A percentile compares a stretch with the other conserved stretches of the same genome.
Evolutionary conservation across 768 basidiomycete species (phyloP).

Genomic region (Hericium erinaceus): DNA sequence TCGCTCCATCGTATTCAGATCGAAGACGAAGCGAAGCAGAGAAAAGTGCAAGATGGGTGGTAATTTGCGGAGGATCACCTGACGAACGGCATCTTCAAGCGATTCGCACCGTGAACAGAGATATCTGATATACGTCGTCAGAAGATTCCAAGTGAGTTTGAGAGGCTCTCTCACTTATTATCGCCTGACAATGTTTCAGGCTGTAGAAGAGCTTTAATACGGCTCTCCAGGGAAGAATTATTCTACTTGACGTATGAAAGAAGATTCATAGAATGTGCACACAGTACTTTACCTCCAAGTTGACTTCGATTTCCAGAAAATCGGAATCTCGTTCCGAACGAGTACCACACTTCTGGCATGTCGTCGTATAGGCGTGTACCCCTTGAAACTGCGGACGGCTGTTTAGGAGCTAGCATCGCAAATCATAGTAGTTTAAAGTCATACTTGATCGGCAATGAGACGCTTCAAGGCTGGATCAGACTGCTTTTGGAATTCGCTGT

Average conservation of each 20-base stretch:
- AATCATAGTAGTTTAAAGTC: conserved; percentile 3
- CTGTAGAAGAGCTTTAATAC: conserved; percentile 53
- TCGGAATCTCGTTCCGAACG: conserved; percentile 59
- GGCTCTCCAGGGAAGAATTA: conserved; percentile 64
- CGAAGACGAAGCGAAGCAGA: conserved; percentile 87
- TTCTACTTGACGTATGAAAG: conserved; percentile 32
- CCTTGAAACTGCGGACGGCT: conserved; percentile 68
- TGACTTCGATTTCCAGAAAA: conserved; percentile 87
- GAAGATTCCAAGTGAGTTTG: not conserved
- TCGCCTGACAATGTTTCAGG: conserved; percentile 72
- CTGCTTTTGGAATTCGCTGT: conserved; percentile 83
- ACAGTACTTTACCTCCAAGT: conserved; percentile 46
- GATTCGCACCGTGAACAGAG: conserved; percentile 64
- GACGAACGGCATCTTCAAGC: conserved; percentile 73
- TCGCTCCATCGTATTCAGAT: conserved; percentile 65
- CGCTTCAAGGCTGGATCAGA: conserved; percentile 48
- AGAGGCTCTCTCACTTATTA: conserved; percentile 51
- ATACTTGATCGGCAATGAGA: conserved; percentile 67
- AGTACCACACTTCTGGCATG: conserved; percentile 60
- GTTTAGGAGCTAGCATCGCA: not conserved
- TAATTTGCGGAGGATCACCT: conserved; percentile 56
- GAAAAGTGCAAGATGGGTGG: conserved; percentile 91
- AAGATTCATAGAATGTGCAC: not conserved
- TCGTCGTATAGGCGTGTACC: conserved; percentile 68
- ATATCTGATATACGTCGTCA: conserved; percentile 42